phyloP scores from a whole-genome alignment of 345 rosid genomes.

The Citrus medica region DNA sequence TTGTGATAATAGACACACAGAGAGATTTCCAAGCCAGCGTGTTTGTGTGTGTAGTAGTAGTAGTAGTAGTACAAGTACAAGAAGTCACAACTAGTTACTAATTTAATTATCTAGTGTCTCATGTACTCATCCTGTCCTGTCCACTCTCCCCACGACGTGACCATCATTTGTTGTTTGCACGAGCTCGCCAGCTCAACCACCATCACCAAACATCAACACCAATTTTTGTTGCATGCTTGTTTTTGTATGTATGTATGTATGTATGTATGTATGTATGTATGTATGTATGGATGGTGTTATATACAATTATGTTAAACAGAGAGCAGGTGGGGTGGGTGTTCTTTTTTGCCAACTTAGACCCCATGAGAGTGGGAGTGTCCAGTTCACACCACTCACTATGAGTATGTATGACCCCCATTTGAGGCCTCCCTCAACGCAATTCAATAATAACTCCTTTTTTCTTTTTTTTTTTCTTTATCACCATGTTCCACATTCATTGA shows the following conservation, averaged over 20 bases:
- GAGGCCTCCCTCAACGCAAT: not conserved
- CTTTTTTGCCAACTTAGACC: slow-evolving; percentile 28
- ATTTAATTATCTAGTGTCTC: not conserved
- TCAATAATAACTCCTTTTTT: too few species aligned
- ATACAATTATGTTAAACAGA: not conserved
- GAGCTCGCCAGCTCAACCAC: slow-evolving; percentile 29
- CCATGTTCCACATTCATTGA: too few species aligned
- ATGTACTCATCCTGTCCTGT: not conserved
- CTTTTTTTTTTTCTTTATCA: too few species aligned
- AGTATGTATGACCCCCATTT: not conserved
- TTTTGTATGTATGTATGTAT: not conserved
- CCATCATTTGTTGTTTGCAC: slow-evolving; percentile 33
- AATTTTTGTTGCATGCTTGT: not conserved
- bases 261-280: not conserved
- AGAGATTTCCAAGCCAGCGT: not conserved
- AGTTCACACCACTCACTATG: slow-evolving; percentile 19
- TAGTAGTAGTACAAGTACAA: too few species aligned
- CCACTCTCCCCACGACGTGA: slow-evolving; percentile 20
- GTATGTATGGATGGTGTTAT: too few species aligned
- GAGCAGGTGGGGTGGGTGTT: not conserved
- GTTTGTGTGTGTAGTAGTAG: too few species aligned
- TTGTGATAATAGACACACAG: not conserved
- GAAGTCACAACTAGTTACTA: too few species aligned
- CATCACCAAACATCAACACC: not conserved
- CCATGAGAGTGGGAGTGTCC: slow-evolving; percentile 13